Base-by-base conservation (phyloP, 2,329 filamentous ascomycete genomes). In the Clathrospora elynae region DNA sequence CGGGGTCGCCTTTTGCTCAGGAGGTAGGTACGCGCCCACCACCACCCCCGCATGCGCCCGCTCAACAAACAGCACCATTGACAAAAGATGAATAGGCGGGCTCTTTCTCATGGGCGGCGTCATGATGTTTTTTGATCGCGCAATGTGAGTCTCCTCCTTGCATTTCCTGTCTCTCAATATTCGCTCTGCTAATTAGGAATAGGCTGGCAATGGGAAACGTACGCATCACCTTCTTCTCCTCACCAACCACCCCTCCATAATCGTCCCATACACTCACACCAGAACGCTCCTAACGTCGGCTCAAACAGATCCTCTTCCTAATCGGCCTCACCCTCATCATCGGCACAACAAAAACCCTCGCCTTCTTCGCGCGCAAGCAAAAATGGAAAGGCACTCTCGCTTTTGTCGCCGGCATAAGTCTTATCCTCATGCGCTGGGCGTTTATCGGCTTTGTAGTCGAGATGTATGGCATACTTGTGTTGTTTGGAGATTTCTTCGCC, bases 201-300 rank as follows among this genome's bases (percentile, higher is more conserved):
- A 93, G 88, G 84, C 84, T 99, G 42, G 92, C 92, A 58, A 97
- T 97, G 93, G 93, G 93, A 75, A 97, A 97, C 68, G 87, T 92
- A 81, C 64, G 68, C 22, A 24, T 31, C 23, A 13, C 36, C 49
- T 29, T 42, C 30, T 7, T 18, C 29, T 18, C 22, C 32, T 5
- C 17, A 17, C 36, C 13, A 17, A 23, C 28, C 18, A 14, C 12
- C 19, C 34, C 14, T 18, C n/a, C n/a, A n/a, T n/a, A n/a, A n/a
- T n/a, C n/a, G n/a, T n/a, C n/a, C n/a, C n/a, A n/a, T n/a, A n/a
- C 23, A 16, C 33, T 16, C 19, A 17, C 29, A 10, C 29, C 23
- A n/a, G 14, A 29, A 13, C 42, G 20, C 20, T 26, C 37, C 40
- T 46, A 43, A 48, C 39, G 26, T 42, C 28, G 17, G 5, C 12